phyloP scores from a whole-genome alignment of 345 rosid genomes.

The Angophora floribunda region DNA sequence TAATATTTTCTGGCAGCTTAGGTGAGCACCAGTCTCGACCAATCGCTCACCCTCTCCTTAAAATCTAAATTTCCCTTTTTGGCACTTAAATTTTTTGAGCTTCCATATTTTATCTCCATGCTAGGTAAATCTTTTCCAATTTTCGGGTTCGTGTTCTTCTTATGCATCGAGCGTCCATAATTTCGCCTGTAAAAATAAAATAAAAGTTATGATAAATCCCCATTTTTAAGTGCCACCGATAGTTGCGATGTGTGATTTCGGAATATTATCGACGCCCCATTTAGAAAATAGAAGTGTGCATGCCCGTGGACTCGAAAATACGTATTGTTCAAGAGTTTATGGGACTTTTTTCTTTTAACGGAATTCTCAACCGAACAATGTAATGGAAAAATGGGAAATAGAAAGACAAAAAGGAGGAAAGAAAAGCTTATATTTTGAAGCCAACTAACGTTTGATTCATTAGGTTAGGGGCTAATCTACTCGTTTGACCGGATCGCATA shows the following conservation, averaged over 20 bases:
- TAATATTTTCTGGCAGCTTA: not conserved
- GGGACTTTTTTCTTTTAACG: not conserved
- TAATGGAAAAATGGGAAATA: not conserved
- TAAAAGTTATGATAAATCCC: not conserved
- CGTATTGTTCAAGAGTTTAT: not conserved
- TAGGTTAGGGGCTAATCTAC: not conserved
- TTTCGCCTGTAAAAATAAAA: fast-evolving
- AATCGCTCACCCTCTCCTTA: not conserved
- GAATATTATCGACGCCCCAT: not conserved
- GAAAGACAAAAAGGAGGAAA: not conserved
- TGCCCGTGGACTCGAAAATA: not conserved
- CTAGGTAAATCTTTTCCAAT: not conserved
- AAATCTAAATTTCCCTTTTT: not conserved
- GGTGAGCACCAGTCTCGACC: not conserved
- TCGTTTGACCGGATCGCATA: not conserved
- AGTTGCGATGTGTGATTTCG: not conserved
- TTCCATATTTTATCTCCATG: not conserved
- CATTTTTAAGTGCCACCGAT: not conserved
- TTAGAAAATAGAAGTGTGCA: not conserved
- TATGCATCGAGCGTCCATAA: not conserved
- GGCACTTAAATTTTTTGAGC: not conserved
- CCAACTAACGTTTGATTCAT: not conserved
- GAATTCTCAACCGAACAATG: not conserved
- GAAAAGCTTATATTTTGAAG: not conserved
- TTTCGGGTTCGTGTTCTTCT: not conserved